Evolutionary conservation across 148 eudicot genomes (phyloP).

Genomic region (Nyssa sinensis): DNA sequence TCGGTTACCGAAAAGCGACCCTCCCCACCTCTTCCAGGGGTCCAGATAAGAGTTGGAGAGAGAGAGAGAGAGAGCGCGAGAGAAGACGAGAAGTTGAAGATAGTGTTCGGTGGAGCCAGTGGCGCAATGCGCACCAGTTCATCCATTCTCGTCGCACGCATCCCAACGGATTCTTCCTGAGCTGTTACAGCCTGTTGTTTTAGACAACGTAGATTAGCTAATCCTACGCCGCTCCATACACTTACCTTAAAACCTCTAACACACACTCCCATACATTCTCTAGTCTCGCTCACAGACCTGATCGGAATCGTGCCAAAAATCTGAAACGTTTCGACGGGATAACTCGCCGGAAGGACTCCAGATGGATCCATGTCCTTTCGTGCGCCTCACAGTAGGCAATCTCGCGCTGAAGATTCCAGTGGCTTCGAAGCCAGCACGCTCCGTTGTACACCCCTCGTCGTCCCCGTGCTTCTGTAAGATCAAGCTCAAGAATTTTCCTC

Average conservation of each 20-base stretch:
- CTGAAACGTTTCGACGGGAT: too few relatives aligned
- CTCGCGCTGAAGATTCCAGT: conserved; percentile 59
- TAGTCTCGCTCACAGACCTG: background rate
- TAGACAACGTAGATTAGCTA: background rate
- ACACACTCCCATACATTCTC: background rate
- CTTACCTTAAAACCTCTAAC: background rate
- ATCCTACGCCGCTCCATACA: too few relatives aligned
- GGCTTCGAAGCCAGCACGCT: conserved; percentile 51
- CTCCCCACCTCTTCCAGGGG: too few relatives aligned
- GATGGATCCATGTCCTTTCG: conserved; percentile 89
- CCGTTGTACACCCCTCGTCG: conserved; percentile 56
- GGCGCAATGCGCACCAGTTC: conserved; percentile 9
- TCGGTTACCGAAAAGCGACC: too few relatives aligned
- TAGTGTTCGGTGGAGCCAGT: conserved; percentile 1
- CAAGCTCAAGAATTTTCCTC: conserved; percentile 55
- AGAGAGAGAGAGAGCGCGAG: too few relatives aligned
- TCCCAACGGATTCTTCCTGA: conserved; percentile 16
- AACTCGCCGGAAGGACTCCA: background rate
- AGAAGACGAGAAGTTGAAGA: too few relatives aligned
- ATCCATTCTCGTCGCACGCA: conserved; percentile 7
- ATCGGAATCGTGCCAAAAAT: too few relatives aligned
- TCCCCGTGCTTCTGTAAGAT: conserved; percentile 69
- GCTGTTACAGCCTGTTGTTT: too few relatives aligned
- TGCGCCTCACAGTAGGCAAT: conserved; percentile 54
- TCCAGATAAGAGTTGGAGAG: background rate